A percentile compares a stretch with the other conserved stretches of the same genome.
These are phyloP conservation scores for Verticillium klebahnii DNA, from an alignment of 2,329 filamentous ascomycete species.

Conservation along the genomic window DNA sequence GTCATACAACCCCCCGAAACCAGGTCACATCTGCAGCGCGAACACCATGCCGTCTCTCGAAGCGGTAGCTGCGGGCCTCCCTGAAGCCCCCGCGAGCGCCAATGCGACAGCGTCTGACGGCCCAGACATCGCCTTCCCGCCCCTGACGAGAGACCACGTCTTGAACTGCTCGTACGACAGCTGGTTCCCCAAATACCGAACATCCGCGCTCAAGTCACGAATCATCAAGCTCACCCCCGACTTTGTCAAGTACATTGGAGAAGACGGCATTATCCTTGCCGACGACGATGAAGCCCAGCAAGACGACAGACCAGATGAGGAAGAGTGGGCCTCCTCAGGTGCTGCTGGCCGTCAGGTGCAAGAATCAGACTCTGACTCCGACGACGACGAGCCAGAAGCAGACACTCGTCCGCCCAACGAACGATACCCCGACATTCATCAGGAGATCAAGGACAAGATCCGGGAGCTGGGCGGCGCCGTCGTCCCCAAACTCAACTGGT, in stretches of 20 bases:
- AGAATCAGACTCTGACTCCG: constrained; percentile 41
- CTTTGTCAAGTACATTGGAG: constrained; percentile 82
- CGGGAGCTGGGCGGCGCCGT: constrained; percentile 78
- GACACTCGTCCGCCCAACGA: constrained; percentile 42
- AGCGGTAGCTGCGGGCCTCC: constrained; percentile 12
- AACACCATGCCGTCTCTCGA: constrained; percentile 25
- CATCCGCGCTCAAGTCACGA: constrained; percentile 77
- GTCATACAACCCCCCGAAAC: no score
- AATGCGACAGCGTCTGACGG: constrained; percentile 10
- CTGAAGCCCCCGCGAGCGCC: not conserved
- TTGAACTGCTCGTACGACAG: constrained; percentile 90
- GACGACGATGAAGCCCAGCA: constrained; percentile 52
- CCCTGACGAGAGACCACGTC: constrained; percentile 80
- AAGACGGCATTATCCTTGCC: constrained; percentile 87
- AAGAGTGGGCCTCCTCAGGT: constrained; percentile 38
- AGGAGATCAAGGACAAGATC: constrained; percentile 72
- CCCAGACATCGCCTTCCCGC: constrained; percentile 64
- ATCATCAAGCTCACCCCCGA: constrained; percentile 71
- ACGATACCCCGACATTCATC: constrained; percentile 68
- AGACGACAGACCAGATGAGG: constrained; percentile 55
- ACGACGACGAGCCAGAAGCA: constrained; percentile 46
- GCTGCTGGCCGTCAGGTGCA: constrained; percentile 20
- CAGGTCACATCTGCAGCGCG: not conserved
- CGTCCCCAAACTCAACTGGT: constrained; percentile 95
- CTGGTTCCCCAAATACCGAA: constrained; percentile 78